Evolutionary conservation across 2,329 filamentous ascomycete species (phyloP).

Genomic region (Cladobotryum protrusum): DNA sequence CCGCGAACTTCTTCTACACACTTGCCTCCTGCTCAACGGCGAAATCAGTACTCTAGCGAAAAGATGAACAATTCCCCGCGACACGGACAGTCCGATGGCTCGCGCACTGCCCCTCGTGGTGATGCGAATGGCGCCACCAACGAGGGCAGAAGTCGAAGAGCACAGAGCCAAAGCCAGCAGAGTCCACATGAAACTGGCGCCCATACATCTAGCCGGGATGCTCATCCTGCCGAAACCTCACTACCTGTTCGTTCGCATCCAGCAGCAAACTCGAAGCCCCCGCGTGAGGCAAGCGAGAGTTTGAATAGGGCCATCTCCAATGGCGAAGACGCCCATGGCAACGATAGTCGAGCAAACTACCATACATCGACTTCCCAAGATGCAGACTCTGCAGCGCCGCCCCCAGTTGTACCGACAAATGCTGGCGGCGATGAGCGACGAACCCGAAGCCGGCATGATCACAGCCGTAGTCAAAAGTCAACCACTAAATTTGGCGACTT

Average conservation of each 20-base stretch:
- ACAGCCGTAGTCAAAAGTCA: slow-evolving; percentile 53
- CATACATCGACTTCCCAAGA: slow-evolving; percentile 20
- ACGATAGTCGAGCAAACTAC: slow-evolving; percentile 16
- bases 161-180: slow-evolving; percentile 17
- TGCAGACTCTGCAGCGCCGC: slow-evolving; percentile 38
- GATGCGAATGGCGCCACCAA: slow-evolving; percentile 25
- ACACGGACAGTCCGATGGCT: slow-evolving; percentile 31
- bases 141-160: slow-evolving; percentile 26
- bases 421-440: slow-evolving; percentile 42
- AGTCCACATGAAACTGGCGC: slow-evolving; percentile 32
- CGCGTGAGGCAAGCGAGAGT: slow-evolving; percentile 72
- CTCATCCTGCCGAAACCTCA: slow-evolving; percentile 29
- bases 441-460: slow-evolving; percentile 54
- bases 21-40: slow-evolving; percentile 37
- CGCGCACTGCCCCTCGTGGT: slow-evolving; percentile 28
- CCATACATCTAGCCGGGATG: slow-evolving; percentile 34
- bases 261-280: slow-evolving; percentile 46
- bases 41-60: slow-evolving; percentile 40
- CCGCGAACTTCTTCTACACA: slow-evolving; percentile 73
- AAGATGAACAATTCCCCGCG: slow-evolving; percentile 38
- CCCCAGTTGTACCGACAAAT: slow-evolving; percentile 39
- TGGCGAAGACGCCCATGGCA: slow-evolving; percentile 26
- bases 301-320: slow-evolving; percentile 62
- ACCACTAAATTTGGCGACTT: slow-evolving; percentile 88
- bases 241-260: slow-evolving; percentile 41